Base-by-base conservation (phyloP, 768 basidiomycete species). In the Atractiella rhizophila region DNA sequence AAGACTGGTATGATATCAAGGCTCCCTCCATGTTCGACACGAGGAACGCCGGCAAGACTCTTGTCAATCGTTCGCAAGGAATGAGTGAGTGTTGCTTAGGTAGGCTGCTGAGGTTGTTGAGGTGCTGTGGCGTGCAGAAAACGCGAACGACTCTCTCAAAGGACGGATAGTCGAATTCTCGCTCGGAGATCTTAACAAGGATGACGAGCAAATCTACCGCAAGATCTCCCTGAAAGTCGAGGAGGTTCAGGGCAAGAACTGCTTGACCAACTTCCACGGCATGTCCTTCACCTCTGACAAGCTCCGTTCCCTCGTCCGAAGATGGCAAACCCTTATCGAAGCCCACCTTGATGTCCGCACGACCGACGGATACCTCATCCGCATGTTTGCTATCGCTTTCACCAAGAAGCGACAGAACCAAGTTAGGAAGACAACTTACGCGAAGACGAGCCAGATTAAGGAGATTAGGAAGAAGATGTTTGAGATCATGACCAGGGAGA, bases 271-370 rank as follows among this genome's bases (percentile, higher is more conserved):
- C 65, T 98, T 98, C 80, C 79, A 88, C 64, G 91, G 91, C 61
- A 96, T 98, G 88, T 82, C 88, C 67, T 94, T 98, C 67, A 96
- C 91, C 48, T 91, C 88, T 44, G 91, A 98, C 74, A 96, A 96
- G 66, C 76, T 96, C 51, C 85, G 91, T 43, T 96, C 91, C 37
- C 85, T 98, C 57, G 91, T 98, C 54, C 81, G 88, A 62, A 98
- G 96, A 66, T 98, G 91, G 91, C 91, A 96, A 65, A 74, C 88
- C 16, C 77, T 96, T 57, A 86, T 98, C 56, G 91, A 96, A 66
- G 91, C 91, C 28, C 80, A 85, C 61, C 79, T 94, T 59, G 91
- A 98, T 58, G 85, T 98, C 55, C 85, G 85, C 68, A 98, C 91
- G 44, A 88, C 86, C 50, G 91, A 98, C 61, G 91, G 91, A 36